Evolutionary conservation across 495 filamentous ascomycete species (phyloP), one percentile per base, ranked within the genome.

Genomic region (Xylaria longipes): DNA sequence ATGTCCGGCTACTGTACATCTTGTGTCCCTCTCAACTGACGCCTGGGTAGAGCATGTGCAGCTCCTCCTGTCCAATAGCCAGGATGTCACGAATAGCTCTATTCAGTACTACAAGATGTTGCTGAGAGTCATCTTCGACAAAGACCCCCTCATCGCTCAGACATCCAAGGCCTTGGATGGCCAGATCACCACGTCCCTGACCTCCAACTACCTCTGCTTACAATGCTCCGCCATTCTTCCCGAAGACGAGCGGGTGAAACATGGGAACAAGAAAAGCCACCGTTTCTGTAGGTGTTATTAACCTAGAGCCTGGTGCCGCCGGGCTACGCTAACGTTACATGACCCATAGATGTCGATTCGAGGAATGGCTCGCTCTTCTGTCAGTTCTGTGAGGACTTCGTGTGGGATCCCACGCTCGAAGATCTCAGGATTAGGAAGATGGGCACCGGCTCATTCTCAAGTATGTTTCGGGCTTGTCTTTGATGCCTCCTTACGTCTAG

Each of bases 361-460:
- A 85, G 91, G 68, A 89, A 84, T 72, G 93, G 93, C 7, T 86
- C 88, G 60, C 76, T 97, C 3, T 97, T 91, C 76, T 97, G 94
- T 81, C 92, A 95, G 74, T 85, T 89, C 71, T 97, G 94, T 75
- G 86, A 88, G 48, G 94, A 97, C 77, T 91, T 96, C 72, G 89
- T 97, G 54, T 97, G 93, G 83, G 94, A 97, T 75, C 91, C 93
- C 57, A 91, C 89, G 9, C 83, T 97, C 33, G 94, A 97, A 75
- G 87, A 91, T 39, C 84, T 93, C 50, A 79, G 91, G 75, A 74
- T 92, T 41, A 83, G 83, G 61, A 90, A 89, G 79, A 82, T 86
- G 71, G 86, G 84, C 31, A 86, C 83, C 11, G 85, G 85, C 11
- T 84, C 83, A 57, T 87, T 87, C 69, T 83, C 83, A 46, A 78